Evolutionary conservation across 306 rosid species (phyloP).

Genomic region (Gynostemma pentaphyllum): DNA sequence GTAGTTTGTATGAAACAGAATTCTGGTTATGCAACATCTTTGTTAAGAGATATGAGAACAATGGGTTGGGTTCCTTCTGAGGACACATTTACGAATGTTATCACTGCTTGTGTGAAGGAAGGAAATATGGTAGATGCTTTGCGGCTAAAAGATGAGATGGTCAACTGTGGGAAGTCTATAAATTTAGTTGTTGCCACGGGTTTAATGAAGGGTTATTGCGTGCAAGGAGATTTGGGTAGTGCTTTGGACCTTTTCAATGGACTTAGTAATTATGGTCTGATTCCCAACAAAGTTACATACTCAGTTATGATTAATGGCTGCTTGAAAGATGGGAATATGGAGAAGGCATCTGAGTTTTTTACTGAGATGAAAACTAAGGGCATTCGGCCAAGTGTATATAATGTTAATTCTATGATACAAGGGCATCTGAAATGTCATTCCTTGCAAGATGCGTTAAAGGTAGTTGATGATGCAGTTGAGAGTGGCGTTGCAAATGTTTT

Average conservation of each 20-base stretch:
- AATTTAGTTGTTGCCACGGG: constrained; percentile 34
- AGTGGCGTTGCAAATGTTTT: constrained; percentile 35
- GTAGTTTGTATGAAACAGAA: constrained; percentile 34
- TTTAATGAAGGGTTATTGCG: constrained; percentile 55
- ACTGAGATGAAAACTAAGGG: constrained; percentile 40
- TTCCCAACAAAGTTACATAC: constrained; percentile 37
- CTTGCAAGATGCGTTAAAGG: constrained; percentile 30
- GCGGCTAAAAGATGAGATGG: constrained; percentile 64
- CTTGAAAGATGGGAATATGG: constrained; percentile 42
- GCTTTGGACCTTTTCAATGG: constrained; percentile 42
- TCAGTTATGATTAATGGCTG: constrained; percentile 43
- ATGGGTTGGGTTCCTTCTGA: constrained; percentile 45
- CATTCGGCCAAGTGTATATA: constrained; percentile 28
- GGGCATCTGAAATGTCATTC: constrained; percentile 35
- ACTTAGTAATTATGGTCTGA: constrained; percentile 30
- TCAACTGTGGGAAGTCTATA: constrained; percentile 29
- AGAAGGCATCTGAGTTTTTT: constrained; percentile 53
- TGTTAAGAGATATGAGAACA: constrained; percentile 54
- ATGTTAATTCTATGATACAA: constrained; percentile 30
- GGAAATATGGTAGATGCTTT: constrained; percentile 46
- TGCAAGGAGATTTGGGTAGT: constrained; percentile 35
- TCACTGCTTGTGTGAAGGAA: constrained; percentile 51
- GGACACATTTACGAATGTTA: constrained; percentile 31
- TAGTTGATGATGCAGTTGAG: constrained; percentile 60
- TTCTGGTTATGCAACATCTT: constrained; percentile 23